Evolutionary conservation across 106 monocot species (phyloP), one percentile per base, ranked within the genome.

Genomic region (Triglochin maritima): DNA sequence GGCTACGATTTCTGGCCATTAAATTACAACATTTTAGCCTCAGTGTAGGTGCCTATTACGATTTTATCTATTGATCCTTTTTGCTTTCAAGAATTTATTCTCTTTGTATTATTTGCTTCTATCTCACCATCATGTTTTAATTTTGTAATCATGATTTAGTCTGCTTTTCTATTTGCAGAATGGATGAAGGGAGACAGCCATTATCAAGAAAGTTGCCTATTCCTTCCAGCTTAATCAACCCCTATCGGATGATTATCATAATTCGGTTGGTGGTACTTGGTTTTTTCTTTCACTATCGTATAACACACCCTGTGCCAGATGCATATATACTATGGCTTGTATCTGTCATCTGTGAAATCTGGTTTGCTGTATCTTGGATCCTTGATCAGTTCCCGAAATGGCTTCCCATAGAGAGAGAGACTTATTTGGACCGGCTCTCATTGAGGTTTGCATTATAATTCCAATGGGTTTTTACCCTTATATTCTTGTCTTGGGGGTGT

Each of bases 331-430:
- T 89, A 44, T 89, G 89, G 89, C 85, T 89, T 41, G 75, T 82
- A 59, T 85, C 89, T 70, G 89, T 89, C 14, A 85, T 89, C 9
- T 89, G 89, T 55, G 89, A 89, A 61, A 85, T 89, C 44, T 89
- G 89, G 89, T 89, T 89, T 80, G 89, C 85, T n/a, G 17, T 82
- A 59, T 89, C 89, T 43, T 89, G 89, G 89, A 85, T 89, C 70
- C 82, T 89, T 55, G 89, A 89, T 80, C 89, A 89, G 66, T 89
- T 89, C 65, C 89, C 89, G n/a, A 89, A 89, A 55, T 89, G 89
- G 89, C 72, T 82, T 50, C 89, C 89, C 29, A 85, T 89, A 66
- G 89, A 89, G 74, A 80, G 89, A 62, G 89, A 89, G 69, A 89
- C 89, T 14, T 89, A 89, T 64, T 80, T 89, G 4, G 84, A 89